These are phyloP conservation scores for Coelastrella sp. DNA, from an alignment of 139 green algal genomes.

Conservation along the genomic window DNA sequence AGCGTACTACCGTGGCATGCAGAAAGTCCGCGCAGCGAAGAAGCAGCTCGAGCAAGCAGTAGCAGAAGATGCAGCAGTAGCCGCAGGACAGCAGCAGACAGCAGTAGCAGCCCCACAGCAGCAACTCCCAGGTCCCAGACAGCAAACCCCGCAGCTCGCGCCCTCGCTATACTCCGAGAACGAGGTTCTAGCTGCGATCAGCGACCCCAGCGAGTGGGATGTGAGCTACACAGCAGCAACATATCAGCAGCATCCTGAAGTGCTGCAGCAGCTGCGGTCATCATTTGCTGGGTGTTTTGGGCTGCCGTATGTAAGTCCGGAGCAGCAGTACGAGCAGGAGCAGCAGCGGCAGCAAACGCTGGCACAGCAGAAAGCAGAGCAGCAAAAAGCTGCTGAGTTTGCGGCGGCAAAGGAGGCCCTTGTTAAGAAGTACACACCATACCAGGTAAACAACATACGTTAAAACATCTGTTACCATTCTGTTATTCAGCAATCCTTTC, in stretches of 20 bases:
- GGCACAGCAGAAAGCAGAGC: not conserved
- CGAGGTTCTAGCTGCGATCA: not conserved
- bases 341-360: not conserved
- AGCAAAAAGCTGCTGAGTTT: not conserved
- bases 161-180: not conserved
- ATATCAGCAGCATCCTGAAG: conserved; percentile 13
- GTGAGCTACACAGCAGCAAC: not conserved
- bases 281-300: not conserved
- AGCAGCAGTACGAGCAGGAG: conserved; percentile 32
- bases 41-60: conserved; percentile 17
- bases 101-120: not conserved
- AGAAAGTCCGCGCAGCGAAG: not conserved
- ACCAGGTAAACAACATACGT: conserved; percentile 39
- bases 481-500: too few relatives aligned
- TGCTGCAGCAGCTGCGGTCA: conserved; percentile 38
- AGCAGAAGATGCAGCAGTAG: conserved; percentile 5
- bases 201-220: conserved; percentile 33
- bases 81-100: conserved; percentile 7
- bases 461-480: too few relatives aligned
- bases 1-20: conserved; percentile 35
- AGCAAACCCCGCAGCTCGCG: not conserved
- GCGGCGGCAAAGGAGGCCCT: not conserved
- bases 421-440: not conserved
- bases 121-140: not conserved
- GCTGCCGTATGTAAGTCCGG: conserved; percentile 3